These are phyloP conservation scores for Penicillium cinerascens DNA, from an alignment of 495 filamentous ascomycete species.

Conservation along the genomic window DNA sequence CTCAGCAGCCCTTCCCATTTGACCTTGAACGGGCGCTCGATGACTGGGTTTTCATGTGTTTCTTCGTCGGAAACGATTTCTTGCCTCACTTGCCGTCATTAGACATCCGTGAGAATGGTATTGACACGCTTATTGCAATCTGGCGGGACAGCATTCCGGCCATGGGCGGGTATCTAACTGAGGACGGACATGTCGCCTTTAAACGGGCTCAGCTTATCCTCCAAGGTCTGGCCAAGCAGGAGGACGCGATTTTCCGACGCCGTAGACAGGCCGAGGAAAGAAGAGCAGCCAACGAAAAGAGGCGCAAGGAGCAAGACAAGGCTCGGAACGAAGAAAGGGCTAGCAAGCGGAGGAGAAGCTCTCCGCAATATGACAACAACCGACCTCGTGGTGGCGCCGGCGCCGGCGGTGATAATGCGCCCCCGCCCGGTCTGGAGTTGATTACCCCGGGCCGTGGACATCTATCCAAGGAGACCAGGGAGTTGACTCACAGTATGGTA, in stretches of 20 bases:
- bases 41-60: conserved; percentile 99
- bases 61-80: conserved; percentile 99
- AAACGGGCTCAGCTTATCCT: conserved; percentile 85
- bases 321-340: conserved; percentile 48
- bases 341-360: conserved; percentile 43
- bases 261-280: conserved; percentile 79
- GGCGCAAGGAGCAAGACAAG: conserved; percentile 67
- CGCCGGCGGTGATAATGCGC: conserved; percentile 34
- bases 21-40: conserved; percentile 95
- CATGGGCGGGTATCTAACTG: conserved; percentile 94
- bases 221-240: conserved; percentile 85
- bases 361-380: conserved; percentile 41
- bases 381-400: conserved; percentile 27
- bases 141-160: conserved; percentile 88
- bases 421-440: conserved; percentile 47
- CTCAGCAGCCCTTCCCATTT: conserved; percentile 72
- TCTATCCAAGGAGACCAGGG: conserved; percentile 56
- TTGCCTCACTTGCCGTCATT: conserved; percentile 93
- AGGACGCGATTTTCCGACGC: conserved; percentile 88
- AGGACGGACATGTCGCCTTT: conserved; percentile 89
- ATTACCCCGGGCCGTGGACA: conserved; percentile 58
- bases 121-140: conserved; percentile 91
- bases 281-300: conserved; percentile 69
- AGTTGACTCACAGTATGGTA: conserved; percentile 83
- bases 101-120: conserved; percentile 95